phyloP scores from a whole-genome alignment of 2,329 filamentous ascomycete genomes.

The Ceratocystis huliohia region DNA sequence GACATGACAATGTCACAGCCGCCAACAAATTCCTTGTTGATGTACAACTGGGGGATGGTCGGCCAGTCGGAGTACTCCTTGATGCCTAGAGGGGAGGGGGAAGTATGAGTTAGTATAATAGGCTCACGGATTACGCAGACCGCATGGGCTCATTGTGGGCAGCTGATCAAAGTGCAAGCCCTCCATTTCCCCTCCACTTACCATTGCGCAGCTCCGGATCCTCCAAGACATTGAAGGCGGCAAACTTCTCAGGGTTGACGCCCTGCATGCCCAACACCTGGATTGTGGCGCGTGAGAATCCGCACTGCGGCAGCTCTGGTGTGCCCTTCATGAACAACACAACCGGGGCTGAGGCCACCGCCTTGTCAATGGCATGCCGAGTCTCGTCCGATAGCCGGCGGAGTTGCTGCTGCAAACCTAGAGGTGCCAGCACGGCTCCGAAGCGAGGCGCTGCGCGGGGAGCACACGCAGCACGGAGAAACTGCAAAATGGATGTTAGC shows the following conservation, averaged over 20 bases:
- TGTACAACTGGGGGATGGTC: conserved; percentile 91
- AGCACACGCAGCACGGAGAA: not conserved
- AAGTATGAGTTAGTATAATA: not conserved
- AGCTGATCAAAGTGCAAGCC: no score
- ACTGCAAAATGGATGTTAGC: not conserved
- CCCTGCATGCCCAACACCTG: conserved; percentile 92
- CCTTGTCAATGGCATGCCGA: conserved; percentile 74
- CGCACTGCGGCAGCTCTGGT: conserved; percentile 88
- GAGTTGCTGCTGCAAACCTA: not conserved
- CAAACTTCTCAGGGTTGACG: conserved; percentile 88
- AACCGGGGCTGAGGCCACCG: conserved; percentile 74
- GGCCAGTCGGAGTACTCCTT: conserved; percentile 99
- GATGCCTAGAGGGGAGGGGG: conserved; percentile 49
- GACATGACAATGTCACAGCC: conserved; percentile 95
- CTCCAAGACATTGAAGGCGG: conserved; percentile 95
- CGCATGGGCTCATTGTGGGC: no score
- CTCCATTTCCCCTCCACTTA: conserved; percentile 29
- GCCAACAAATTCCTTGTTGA: conserved; percentile 90
- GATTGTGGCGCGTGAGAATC: conserved; percentile 88
- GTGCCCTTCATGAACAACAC: conserved; percentile 99
- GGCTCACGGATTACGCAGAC: not conserved
- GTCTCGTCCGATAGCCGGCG: conserved; percentile 60
- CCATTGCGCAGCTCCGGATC: conserved; percentile 74
- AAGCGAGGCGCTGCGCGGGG: not conserved
- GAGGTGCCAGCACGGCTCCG: not conserved